phyloP scores from a whole-genome alignment of 441 rosid species.

The Capsella rubella region DNA sequence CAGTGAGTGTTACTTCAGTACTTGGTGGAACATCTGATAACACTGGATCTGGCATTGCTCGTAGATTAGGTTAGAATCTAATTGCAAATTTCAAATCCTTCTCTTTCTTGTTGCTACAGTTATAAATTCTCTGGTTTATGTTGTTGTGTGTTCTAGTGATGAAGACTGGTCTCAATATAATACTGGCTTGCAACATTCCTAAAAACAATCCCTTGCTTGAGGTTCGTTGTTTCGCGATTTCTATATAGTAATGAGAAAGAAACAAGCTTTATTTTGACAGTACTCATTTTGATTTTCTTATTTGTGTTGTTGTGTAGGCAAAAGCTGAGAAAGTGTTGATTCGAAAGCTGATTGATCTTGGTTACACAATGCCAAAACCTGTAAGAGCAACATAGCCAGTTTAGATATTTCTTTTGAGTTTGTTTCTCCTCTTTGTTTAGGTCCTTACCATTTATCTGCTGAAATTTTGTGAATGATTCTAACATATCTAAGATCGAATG shows the following conservation, averaged over 20 bases:
- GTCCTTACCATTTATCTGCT: background rate
- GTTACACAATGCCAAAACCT: constrained; percentile 61
- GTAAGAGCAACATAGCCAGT: constrained; percentile 36
- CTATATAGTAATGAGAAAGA: background rate
- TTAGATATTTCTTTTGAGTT: background rate
- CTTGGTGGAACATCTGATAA: constrained; percentile 90
- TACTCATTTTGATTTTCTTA: background rate
- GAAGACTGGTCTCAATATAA: constrained; percentile 79
- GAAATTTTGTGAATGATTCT: background rate
- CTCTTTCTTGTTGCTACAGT: background rate
- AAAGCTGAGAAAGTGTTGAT: constrained; percentile 79
- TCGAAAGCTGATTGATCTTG: constrained; percentile 71
- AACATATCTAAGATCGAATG: background rate
- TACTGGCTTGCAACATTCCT: constrained; percentile 86
- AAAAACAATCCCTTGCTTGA: constrained; percentile 83
- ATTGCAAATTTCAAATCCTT: background rate
- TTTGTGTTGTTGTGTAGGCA: constrained; percentile 65
- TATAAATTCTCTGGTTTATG: background rate
- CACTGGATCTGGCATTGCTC: constrained; percentile 86
- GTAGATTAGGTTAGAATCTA: constrained; percentile 67
- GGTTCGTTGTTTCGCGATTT: constrained; percentile 48
- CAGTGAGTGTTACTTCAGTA: constrained; percentile 74
- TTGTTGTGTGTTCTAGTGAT: constrained; percentile 55
- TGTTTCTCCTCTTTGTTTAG: constrained; percentile 16
- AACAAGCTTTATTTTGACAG: constrained; percentile 8